Conservation (phyloP, 345 rosid species). For the Gossypium anomalum region DNA sequence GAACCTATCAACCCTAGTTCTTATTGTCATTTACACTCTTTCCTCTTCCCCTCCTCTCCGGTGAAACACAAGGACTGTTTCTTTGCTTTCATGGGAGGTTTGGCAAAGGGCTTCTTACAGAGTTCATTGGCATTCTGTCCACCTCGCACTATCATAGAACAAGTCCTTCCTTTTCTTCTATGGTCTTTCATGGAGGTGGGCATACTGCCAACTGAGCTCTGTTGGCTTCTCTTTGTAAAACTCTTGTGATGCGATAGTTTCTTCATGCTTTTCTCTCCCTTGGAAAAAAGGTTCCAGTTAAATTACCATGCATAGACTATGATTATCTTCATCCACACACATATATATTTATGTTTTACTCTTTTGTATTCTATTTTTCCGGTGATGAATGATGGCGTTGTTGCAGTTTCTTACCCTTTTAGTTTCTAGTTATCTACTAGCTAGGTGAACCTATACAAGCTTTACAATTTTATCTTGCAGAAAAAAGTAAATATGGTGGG, state of each 20-base stretch:
- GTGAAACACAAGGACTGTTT: not conserved
- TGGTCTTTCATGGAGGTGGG: slow-evolving; percentile 57
- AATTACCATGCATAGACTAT: not conserved
- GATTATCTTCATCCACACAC: not conserved
- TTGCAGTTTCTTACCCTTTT: not conserved
- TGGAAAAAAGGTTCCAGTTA: slow-evolving; percentile 20
- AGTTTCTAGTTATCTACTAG: not conserved
- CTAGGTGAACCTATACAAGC: not conserved
- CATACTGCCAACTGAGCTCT: slow-evolving; percentile 82
- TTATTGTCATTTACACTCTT: not conserved
- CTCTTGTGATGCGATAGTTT: slow-evolving; percentile 37
- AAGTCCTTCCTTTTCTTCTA: not conserved
- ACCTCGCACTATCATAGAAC: slow-evolving; percentile 48
- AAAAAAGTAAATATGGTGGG: not conserved
- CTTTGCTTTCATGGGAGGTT: slow-evolving; percentile 57
- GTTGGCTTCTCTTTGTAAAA: slow-evolving; percentile 81
- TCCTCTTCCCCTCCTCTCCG: not conserved
- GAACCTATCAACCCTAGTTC: not conserved
- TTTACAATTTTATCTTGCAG: slow-evolving; percentile 14
- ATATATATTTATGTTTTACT: not conserved
- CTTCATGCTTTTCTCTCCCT: not conserved
- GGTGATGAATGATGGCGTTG: not conserved
- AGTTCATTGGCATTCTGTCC: slow-evolving; percentile 99
- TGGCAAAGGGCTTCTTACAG: slow-evolving; percentile 83
- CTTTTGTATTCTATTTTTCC: not conserved